Percentiles rank a stretch among this genome's conserved stretches.
phyloP scores from a whole-genome alignment of 768 basidiomycete species.

The Rhodocollybia butyracea region DNA sequence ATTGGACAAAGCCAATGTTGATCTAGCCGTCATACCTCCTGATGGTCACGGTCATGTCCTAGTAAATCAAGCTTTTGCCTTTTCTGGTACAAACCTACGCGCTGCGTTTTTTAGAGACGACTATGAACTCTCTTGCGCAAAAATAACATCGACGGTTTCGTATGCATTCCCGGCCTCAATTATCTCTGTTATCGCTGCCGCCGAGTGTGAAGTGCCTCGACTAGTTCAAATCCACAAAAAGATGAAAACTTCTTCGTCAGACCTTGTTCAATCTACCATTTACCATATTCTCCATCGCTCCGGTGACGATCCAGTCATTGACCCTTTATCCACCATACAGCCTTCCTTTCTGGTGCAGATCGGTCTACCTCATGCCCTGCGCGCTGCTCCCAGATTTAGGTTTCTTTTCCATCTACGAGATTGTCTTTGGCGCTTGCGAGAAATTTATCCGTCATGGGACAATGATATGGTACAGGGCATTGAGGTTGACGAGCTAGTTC shows the following conservation, averaged over 20 bases:
- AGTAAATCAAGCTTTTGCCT: not conserved
- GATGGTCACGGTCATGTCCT: not conserved
- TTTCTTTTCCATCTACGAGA: conserved; percentile 78
- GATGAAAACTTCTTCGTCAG: conserved; percentile 27
- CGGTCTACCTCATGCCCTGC: conserved; percentile 63
- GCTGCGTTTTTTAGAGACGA: not conserved
- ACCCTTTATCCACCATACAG: conserved; percentile 80
- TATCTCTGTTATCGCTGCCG: not conserved
- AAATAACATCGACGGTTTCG: not conserved
- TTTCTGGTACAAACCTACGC: not conserved
- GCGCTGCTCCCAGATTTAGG: conserved; percentile 68
- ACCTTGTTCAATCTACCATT: conserved; percentile 37
- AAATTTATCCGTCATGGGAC: conserved; percentile 21
- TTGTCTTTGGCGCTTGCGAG: conserved; percentile 45
- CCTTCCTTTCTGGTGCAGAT: conserved; percentile 81
- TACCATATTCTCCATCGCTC: conserved; percentile 49
- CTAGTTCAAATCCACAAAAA: conserved; percentile 19
- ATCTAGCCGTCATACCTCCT: not conserved
- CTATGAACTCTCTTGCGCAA: not conserved
- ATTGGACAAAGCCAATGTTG: not conserved
- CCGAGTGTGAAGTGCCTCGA: conserved; percentile 13
- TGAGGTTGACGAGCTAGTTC: conserved; percentile 28
- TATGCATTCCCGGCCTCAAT: not conserved
- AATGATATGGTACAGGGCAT: conserved; percentile 7
- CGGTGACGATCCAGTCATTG: conserved; percentile 49